Base-by-base conservation (phyloP, 2,329 filamentous ascomycete species). In the Basipetospora chlamydospora region DNA sequence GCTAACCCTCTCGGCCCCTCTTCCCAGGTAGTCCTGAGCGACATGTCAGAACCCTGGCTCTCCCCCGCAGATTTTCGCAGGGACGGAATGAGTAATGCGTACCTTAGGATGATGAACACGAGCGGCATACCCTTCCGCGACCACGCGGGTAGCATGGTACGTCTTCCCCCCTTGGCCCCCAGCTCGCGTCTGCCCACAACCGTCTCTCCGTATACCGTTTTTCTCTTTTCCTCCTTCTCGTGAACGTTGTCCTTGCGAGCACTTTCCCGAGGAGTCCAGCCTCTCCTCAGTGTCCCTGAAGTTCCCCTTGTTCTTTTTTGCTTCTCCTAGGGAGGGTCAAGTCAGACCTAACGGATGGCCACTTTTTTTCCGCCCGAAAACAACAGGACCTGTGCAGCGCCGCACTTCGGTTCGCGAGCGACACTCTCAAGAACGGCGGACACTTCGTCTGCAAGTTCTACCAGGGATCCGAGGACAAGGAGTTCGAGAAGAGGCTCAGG, bases 71-170 rank as follows among this genome's bases (percentile, higher is more conserved):
- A 79, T 52, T 86, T 82, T 64, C 79, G 74, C 64, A 79, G 81
- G 65, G 85, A 75, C 64, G 93, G 78, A 66, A 71, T 95, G 73
- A 93, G 79, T 88, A 81, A 90, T 73, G 85, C 86, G 45, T 90
- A 92, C 76, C 58, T 63, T 70, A 98, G 90, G 90, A 80, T 98
- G 80, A 94, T 95, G 86, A 98, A 98, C 60, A 95, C 88, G 49
- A 94, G 82, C 61, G 90, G 90, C 39, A 80, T 84, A 50, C 60
- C 60, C 15, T 90, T 93, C 53, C 75, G 77, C 45, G 90, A 98
- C 58, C 90, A 98, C 59, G 79, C 77, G 8, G 83, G 84, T 21
- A 95, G 86, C 60, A 96, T 98, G 84, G 88, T 95, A 61, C 53
- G 78, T 55, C 16, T 15, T 32, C n/a, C 10, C 25, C 8, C 21